These are phyloP conservation scores for Vanrija sp. DNA, from an alignment of 1,284 basidiomycete genomes.

Conservation along the genomic window DNA sequence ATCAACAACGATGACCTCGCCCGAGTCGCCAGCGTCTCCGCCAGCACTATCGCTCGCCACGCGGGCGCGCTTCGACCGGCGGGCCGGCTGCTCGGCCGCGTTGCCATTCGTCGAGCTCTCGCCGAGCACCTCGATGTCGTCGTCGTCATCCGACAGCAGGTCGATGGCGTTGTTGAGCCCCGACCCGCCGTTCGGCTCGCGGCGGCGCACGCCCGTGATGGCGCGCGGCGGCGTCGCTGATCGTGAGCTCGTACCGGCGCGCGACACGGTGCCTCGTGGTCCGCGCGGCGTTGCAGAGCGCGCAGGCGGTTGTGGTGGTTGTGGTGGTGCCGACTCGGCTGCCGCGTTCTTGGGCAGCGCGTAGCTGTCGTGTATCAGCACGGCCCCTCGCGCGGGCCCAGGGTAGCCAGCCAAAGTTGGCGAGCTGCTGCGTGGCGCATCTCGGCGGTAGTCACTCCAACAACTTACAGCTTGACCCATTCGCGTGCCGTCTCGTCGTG, in stretches of 20 bases:
- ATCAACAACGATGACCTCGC: constrained; percentile 41
- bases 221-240: constrained; percentile 1
- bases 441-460: constrained; percentile 19
- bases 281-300: background rate
- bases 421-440: background rate
- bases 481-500: constrained; percentile 90
- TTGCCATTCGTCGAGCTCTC: constrained; percentile 4
- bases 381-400: background rate
- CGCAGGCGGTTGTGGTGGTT: background rate
- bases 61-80: constrained; percentile 10
- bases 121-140: constrained; percentile 6
- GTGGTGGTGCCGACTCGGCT: background rate
- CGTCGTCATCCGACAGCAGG: constrained; percentile 10
- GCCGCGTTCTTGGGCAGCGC: constrained; percentile 22
- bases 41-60: background rate
- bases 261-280: background rate
- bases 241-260: too few relatives aligned
- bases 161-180: background rate
- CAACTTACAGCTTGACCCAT: constrained; percentile 85
- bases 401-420: background rate
- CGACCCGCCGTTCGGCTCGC: background rate
- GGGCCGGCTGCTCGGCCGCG: background rate
- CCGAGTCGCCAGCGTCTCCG: constrained; percentile 4
- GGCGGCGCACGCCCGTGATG: constrained; percentile 8
- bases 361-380: constrained; percentile 21